Evolutionary conservation across 768 basidiomycete genomes (phyloP).

Genomic region (Podaxis carcinomalis): DNA sequence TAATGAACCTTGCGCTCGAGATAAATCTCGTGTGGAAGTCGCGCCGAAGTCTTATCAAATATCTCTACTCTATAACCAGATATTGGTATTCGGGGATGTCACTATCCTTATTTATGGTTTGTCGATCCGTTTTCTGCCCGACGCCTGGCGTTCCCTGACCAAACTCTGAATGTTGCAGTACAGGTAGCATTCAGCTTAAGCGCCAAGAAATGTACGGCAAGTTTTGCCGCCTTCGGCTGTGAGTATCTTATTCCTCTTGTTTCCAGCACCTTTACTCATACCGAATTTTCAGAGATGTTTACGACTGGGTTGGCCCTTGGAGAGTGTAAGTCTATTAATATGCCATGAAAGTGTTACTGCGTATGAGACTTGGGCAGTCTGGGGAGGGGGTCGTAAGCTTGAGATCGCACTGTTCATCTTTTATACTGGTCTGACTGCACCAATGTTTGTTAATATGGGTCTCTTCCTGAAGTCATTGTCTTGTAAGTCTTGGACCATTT

Average conservation of each 20-base stretch:
- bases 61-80: not conserved
- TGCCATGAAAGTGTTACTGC: not conserved
- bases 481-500: not conserved
- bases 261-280: not conserved
- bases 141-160: not conserved
- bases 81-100: not conserved
- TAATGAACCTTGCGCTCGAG: not conserved
- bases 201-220: not conserved
- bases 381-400: not conserved
- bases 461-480: not conserved
- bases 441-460: not conserved
- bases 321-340: not conserved
- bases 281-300: not conserved
- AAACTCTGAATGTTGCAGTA: not conserved
- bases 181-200: not conserved
- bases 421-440: not conserved
- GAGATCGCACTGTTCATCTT: not conserved
- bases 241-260: not conserved
- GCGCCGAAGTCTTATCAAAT: not conserved
- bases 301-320: not conserved
- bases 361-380: slow-evolving; percentile 6
- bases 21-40: not conserved
- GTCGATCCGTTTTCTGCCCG: not conserved
- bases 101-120: not conserved
- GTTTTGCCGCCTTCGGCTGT: not conserved